phyloP scores from a whole-genome alignment of 140 eudicot genomes.

The Erigeron philadelphicus region DNA sequence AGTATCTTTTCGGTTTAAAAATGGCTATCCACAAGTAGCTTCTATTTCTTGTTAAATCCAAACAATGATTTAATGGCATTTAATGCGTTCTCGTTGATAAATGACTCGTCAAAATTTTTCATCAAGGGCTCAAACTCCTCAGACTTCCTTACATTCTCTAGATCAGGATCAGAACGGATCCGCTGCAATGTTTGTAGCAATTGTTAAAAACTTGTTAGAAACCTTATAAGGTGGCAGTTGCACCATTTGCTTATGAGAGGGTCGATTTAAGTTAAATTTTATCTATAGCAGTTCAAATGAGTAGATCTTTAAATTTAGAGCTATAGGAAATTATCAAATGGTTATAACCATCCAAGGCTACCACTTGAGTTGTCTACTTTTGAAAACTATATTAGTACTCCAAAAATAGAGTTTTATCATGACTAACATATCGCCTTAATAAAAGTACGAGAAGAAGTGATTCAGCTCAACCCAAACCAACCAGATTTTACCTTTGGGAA shows the following conservation, averaged over 20 bases:
- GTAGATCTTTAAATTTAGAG: neutral
- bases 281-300: neutral
- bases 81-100: slow-evolving; percentile 88
- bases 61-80: slow-evolving; percentile 88
- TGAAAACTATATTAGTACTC: neutral
- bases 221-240: neutral
- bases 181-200: slow-evolving; percentile 46
- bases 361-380: too few relatives aligned
- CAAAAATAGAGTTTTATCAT: neutral
- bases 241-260: neutral
- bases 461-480: neutral
- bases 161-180: slow-evolving; percentile 84
- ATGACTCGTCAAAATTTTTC: slow-evolving; percentile 75
- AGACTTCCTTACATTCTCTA: slow-evolving; percentile 62
- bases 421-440: neutral
- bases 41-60: slow-evolving; percentile 77
- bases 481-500: neutral
- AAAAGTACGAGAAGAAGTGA: neutral
- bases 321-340: too few relatives aligned
- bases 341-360: too few relatives aligned
- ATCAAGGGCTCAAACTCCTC: slow-evolving; percentile 61
- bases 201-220: neutral
- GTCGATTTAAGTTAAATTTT: neutral
- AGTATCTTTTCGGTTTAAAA: slow-evolving; percentile 58
- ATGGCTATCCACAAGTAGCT: slow-evolving; percentile 14